Conservation (phyloP, 768 basidiomycete species). For the Megacollybia marginata region DNA sequence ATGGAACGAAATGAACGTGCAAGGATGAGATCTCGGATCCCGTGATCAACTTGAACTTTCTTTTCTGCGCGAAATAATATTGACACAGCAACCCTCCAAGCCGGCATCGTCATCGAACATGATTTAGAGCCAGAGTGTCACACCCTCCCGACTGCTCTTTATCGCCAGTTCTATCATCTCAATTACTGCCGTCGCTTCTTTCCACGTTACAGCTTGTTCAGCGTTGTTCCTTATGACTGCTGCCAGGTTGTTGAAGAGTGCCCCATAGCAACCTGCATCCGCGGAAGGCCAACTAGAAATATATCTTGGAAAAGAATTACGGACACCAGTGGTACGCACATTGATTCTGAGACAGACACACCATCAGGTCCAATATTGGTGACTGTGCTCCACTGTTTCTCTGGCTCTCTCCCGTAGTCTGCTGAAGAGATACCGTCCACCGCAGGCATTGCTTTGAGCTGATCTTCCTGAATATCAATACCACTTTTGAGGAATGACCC, state of each 20-base stretch:
- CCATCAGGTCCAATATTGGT: no score
- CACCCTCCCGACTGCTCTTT: constrained; percentile 56
- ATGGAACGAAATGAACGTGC: no score
- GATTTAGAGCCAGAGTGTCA: constrained; percentile 19
- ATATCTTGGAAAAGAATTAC: constrained; percentile 33
- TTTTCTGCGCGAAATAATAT: no score
- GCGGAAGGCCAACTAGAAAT: constrained; percentile 54
- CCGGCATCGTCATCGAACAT: no score
- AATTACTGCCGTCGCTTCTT: constrained; percentile 63
- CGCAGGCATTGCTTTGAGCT: constrained; percentile 49
- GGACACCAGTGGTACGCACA: constrained; percentile 34
- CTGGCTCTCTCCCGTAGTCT: constrained; percentile 55
- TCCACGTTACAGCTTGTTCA: constrained; percentile 60
- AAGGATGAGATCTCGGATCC: no score
- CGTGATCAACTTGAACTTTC: no score
- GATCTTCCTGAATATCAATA: constrained; percentile 73
- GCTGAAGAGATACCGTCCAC: constrained; percentile 37
- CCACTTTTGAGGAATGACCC: constrained; percentile 74
- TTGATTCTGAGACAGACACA: no score
- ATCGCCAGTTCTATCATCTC: constrained; percentile 73
- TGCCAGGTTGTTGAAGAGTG: constrained; percentile 61
- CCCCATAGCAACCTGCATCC: constrained; percentile 49
- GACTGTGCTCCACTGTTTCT: constrained; percentile 44
- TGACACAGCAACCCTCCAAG: no score
- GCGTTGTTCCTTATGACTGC: constrained; percentile 49